phyloP scores from a whole-genome alignment of 148 eudicot species.

The Rhododendron griersonianum region DNA sequence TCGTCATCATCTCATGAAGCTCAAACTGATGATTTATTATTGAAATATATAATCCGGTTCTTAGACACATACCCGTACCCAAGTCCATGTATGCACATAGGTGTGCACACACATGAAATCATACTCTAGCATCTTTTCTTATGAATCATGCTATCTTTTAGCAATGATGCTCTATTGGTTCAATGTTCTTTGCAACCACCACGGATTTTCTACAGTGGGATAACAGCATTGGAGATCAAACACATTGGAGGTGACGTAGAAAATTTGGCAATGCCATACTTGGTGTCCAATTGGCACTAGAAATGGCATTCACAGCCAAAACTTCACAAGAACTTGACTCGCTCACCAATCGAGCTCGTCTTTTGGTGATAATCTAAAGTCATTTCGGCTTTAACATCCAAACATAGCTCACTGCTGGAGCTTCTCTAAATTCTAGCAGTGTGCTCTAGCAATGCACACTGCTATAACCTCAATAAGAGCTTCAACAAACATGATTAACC shows the following conservation, averaged over 20 bases:
- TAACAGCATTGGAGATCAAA: background rate
- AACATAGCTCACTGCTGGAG: background rate
- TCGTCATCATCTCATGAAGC: background rate
- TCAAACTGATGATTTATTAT: slow-evolving; percentile 6
- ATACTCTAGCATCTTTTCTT: background rate
- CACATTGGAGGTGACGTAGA: background rate
- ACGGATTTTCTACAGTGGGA: background rate
- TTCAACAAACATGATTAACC: background rate
- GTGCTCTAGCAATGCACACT: background rate
- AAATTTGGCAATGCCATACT: background rate
- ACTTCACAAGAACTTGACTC: background rate
- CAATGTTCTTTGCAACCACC: background rate
- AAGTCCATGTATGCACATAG: background rate
- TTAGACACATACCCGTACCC: background rate
- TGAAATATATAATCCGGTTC: background rate
- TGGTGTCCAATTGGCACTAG: background rate
- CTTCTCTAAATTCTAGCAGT: background rate
- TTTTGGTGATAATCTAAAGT: background rate
- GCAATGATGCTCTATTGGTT: background rate
- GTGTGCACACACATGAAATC: background rate
- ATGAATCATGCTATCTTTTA: background rate
- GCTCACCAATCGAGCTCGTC: background rate
- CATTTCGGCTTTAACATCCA: background rate
- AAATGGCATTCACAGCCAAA: background rate
- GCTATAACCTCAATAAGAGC: background rate